Evolutionary conservation across 805 yeast genomes (phyloP), one percentile per base, ranked within the genome.

Genomic region (Ogataea angusta): DNA sequence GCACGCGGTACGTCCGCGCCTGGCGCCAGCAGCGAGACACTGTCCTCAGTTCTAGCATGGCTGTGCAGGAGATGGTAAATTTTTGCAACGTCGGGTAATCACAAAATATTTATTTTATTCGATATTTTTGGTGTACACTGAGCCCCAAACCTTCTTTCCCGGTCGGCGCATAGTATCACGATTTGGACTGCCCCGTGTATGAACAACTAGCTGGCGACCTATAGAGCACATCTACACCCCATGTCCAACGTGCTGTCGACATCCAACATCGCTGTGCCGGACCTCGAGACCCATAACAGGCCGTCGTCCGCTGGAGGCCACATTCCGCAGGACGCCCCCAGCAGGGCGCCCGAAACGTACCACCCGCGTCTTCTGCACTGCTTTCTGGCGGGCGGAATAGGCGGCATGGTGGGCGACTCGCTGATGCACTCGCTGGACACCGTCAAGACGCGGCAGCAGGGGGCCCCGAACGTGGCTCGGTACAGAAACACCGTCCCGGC

Each of bases 401-500:
- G 99, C 6, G 99, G 98, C 1, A 81, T 86, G 40, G 76, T 90
- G 27, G 98, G 97, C 10, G 99, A 91, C 56, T 75, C 93, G 1
- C 67, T 78, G 22, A 93, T 93, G 97, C 97, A 93, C 63, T 90
- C 98, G 0, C 66, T 93, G 25, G 99, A 93, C 59, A 93, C 99
- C 0, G 96, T 93, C 23, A 93, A 93, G 60, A 93, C 99, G 2
- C 72, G 99, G 47, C 99, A 93, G 61, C 99, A 93, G 59, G 98
- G 96, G n/a, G 85, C 95, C 4, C 81, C 85, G 16, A 68, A 72
- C 48, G 73, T 73, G 15, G 48, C 68, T 6, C 84, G 86, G 60
- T 91, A 91, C 62, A 73, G 67, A 45, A 80, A 75, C 53, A 88
- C 89, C 82, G 53, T 82, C 7, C 74, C 78, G 9, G 95, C 97